Base-by-base conservation (phyloP, 768 basidiomycete species). In the Trametes cinnabarina region DNA sequence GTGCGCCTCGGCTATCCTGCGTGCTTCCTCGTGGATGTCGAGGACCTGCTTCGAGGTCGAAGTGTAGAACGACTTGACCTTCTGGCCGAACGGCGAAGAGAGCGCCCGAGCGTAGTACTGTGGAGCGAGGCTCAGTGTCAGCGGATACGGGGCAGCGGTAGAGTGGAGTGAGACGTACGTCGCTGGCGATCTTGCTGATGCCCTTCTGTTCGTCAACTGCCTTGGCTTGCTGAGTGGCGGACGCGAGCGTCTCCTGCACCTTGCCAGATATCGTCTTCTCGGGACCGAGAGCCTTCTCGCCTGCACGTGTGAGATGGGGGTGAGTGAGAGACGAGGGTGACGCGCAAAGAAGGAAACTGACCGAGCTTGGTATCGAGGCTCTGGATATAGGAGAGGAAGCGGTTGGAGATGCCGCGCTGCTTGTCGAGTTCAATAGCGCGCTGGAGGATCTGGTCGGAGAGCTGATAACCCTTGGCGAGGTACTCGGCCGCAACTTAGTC, bases 11-110 rank as follows among this genome's bases (percentile, higher is more conserved):
- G 86, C 84, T 66, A 98, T 92, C 28, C 95, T 84, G 58, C 79
- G 77, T 2, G 95, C 95, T 73, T 98, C 95, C 67, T 94, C 92
- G 68, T 97, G 94, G 47, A 98, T 94, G 68, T 98, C 94, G 19
- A 81, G 66, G 25, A 92, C 86, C 72, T 95, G 91, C 76, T 97
- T 98, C 19, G 86, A 79, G 8, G 93, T 95, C 42, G 75, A 74
- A 14, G 95, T 96, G 77, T 97, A 98, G 77, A 97, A 98, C 1
- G 74, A 66, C 26, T 76, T 73, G 57, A 97, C 90, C 66, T 83
- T 86, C 74, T 86, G 82, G 11, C 94, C 94, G 22, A 87, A 72
- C 1, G 89, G 82, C 37, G 90, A 92, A n/a, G 79, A 50, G 20
- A 96, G 74, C 12, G 90, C 92, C 66, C 81, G 85, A 22, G 75